These are phyloP conservation scores for Neoboletus brunneissimus DNA, from an alignment of 768 basidiomycete genomes.

Conservation along the genomic window DNA sequence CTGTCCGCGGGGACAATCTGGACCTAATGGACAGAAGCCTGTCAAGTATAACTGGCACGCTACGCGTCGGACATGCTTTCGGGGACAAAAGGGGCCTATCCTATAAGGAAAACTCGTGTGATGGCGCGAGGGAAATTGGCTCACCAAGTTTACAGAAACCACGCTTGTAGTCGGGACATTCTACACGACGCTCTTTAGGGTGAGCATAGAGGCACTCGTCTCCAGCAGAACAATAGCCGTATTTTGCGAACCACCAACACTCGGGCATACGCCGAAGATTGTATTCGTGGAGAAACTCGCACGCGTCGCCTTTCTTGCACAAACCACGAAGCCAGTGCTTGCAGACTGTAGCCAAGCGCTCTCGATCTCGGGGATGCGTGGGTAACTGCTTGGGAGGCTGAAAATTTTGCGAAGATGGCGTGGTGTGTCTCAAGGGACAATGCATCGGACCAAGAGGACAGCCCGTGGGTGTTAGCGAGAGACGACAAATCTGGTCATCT, in stretches of 20 bases:
- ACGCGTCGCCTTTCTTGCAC: slow-evolving; percentile 97
- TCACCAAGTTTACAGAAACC: slow-evolving; percentile 93
- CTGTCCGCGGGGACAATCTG: slow-evolving; percentile 88
- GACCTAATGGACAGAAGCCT: slow-evolving; percentile 89
- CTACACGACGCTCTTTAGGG: slow-evolving; percentile 85
- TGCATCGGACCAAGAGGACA: slow-evolving; percentile 89
- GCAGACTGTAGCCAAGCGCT: slow-evolving; percentile 88
- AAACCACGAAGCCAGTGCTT: slow-evolving; percentile 98
- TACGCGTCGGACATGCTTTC: slow-evolving; percentile 90
- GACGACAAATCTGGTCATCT: slow-evolving; percentile 95
- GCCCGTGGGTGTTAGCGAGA: slow-evolving; percentile 75
- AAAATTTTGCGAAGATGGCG: slow-evolving; percentile 85
- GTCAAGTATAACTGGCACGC: slow-evolving; percentile 89
- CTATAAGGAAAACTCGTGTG: slow-evolving; percentile 8
- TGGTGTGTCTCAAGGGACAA: slow-evolving; percentile 91
- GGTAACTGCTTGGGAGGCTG: slow-evolving; percentile 82
- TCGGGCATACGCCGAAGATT: slow-evolving; percentile 97
- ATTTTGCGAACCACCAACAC: slow-evolving; percentile 98
- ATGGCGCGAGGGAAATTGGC: slow-evolving; percentile 24
- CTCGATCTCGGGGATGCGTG: slow-evolving; percentile 78
- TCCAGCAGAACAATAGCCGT: slow-evolving; percentile 95
- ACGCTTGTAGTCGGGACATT: slow-evolving; percentile 93
- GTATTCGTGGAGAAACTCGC: slow-evolving; percentile 99
- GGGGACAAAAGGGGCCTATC: slow-evolving; percentile 79
- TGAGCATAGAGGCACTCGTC: slow-evolving; percentile 97